Evolutionary conservation across 208 protist genomes (phyloP), one percentile per base, ranked within the genome.

Genomic region (Naegleria fowleri): DNA sequence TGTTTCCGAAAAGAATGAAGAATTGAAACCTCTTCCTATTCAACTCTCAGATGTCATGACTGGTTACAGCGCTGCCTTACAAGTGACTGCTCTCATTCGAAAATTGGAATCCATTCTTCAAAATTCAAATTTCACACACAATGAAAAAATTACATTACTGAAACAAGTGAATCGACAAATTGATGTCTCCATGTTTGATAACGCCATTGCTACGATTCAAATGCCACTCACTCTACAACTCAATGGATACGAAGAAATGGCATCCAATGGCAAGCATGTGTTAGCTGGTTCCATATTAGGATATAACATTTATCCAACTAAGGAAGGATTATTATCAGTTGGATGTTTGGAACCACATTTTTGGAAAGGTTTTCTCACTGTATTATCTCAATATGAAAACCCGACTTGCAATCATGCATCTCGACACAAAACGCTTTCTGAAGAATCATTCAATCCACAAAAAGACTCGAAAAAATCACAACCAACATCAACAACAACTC

Each of bases 341-440:
- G 84, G 29, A n/a, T 88, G 84, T 38, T 58, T 88, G n/a, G 84
- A 88, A 55, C 41, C 43, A 58, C 84, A 88, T 88, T 88, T 88
- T 38, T 88, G 84, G 84, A 88, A 38, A 22, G 16, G 0, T 9
- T 88, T 88, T 55, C 9, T 55, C 16, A 52, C 51, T n/a, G 39
- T n/a, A 29, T 67, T 48, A 48, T 48, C 43, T 48, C 43, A 7
- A 48, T 48, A 48, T 48, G 43, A 48, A 48, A 48, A 1, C n/a
- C n/a, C n/a, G n/a, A n/a, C n/a, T n/a, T n/a, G n/a, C 43, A 48
- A 9, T 48, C 43, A 48, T 67, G 2, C 11, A 13, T 67, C 6
- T 67, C 22, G 6, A 67, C 55, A 29, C 4, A 1, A 67, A 67
- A 13, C 0, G 19, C 11, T 22, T 29, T 67, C 22, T 29, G 22